Evolutionary conservation across 768 basidiomycete genomes (phyloP), one percentile per base, ranked within the genome.

Genomic region (Sporobolomyces phaffii): DNA sequence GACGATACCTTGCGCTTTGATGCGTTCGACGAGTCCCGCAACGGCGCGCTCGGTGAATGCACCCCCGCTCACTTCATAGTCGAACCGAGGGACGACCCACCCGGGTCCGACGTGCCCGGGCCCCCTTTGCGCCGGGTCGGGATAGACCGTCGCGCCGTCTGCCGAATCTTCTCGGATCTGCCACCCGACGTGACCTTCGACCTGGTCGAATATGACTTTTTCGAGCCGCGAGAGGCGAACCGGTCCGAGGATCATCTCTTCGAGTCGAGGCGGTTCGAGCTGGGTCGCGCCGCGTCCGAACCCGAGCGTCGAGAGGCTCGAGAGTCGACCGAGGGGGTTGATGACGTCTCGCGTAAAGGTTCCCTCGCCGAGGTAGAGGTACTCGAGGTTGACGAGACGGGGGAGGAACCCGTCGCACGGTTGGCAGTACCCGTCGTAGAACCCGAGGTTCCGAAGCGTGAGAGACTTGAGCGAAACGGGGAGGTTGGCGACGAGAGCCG

Each of bases 291-390:
- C 50, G 4, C 17, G 28, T 20, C 60, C 60, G 41, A 62, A 62
- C n/a, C 60, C 60, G 41, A 62, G 49, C 3, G 60, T n/a, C 13
- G 10, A 44, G 40, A 62, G 60, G 6, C 36, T 41, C 7, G 60
- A 29, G 24, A 52, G 41, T 5, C 29, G n/a, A 10, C 40, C 29
- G 18, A 62, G 41, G 24, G 36, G 1, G 8, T 18, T 5, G 50
- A 62, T 26, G 22, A 62, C 7, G 29, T 22, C 11, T 40, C 22
- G 3, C 4, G 11, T 14, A 40, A 43, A 62, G 40, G 49, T 52
- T 2, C 40, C 50, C 43, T 51, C 50, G 60, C 60, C 49, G 40
- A 62, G 60, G 50, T 52, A 62, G 50, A 52, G 60, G n/a, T 50
- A n/a, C 29, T 62, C 41, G 50, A 62, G 60, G 40, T 36, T 29